Conservation (phyloP, 306 rosid species). For the Gillenia trifoliata region DNA sequence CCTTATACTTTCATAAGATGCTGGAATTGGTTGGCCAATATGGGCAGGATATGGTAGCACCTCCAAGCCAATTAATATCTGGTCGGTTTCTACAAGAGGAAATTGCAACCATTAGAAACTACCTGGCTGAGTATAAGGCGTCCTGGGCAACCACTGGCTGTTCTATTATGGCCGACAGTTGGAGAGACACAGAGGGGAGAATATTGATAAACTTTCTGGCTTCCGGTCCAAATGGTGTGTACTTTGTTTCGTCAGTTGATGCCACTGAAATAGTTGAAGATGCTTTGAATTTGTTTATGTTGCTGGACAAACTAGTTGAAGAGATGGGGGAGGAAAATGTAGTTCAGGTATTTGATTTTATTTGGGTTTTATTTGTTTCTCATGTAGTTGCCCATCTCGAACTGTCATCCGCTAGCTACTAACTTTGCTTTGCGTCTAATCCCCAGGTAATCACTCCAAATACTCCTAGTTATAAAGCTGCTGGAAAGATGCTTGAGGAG, state of each 20-base stretch:
- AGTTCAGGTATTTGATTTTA: conserved; percentile 70
- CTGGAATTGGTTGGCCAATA: conserved; percentile 76
- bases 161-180: conserved; percentile 79
- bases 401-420: conserved; percentile 17
- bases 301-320: conserved; percentile 80
- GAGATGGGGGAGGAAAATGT: conserved; percentile 90
- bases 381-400: conserved; percentile 19
- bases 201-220: conserved; percentile 67
- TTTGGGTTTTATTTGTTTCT: conserved; percentile 29
- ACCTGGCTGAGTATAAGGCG: conserved; percentile 67
- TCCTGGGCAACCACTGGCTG: conserved; percentile 91
- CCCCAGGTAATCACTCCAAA: conserved; percentile 74
- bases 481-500: conserved; percentile 93
- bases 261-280: conserved; percentile 67
- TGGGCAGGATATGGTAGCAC: conserved; percentile 73
- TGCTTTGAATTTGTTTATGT: conserved; percentile 65
- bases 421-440: conserved; percentile 18
- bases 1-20: conserved; percentile 83
- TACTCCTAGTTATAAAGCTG: conserved; percentile 67
- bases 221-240: conserved; percentile 77
- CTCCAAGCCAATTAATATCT: conserved; percentile 64
- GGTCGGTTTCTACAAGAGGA: conserved; percentile 76
- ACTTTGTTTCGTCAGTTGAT: conserved; percentile 79
- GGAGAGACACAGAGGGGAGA: conserved; percentile 75
- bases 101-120: conserved; percentile 55